Evolutionary conservation across 495 filamentous ascomycete species (phyloP).

Genomic region (Tuber borchii): DNA sequence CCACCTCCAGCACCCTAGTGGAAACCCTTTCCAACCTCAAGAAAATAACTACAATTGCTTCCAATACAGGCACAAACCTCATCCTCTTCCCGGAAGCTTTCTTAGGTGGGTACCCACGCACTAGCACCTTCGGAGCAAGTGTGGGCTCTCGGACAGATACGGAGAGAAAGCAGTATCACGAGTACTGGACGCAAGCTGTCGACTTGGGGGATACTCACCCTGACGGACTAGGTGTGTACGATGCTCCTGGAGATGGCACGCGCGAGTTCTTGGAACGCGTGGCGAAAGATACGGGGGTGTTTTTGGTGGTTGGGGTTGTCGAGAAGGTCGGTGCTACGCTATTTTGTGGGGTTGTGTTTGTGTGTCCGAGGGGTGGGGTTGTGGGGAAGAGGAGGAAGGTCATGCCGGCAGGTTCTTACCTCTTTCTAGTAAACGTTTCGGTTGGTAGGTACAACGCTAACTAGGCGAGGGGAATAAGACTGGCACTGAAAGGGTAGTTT

Average conservation of each 20-base stretch:
- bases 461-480: constrained; percentile 49
- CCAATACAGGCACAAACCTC: constrained; percentile 57
- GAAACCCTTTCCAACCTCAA: constrained; percentile 63
- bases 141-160: constrained; percentile 61
- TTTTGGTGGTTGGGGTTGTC: constrained; percentile 70
- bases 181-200: constrained; percentile 69
- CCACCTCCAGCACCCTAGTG: constrained; percentile 57
- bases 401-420: constrained; percentile 59
- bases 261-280: constrained; percentile 70
- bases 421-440: not conserved
- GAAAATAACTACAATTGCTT: constrained; percentile 50
- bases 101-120: constrained; percentile 85
- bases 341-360: constrained; percentile 78
- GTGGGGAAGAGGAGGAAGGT: constrained; percentile 90
- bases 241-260: constrained; percentile 66
- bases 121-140: constrained; percentile 66
- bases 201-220: constrained; percentile 73
- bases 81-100: constrained; percentile 91
- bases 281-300: constrained; percentile 67
- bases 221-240: constrained; percentile 40
- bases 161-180: constrained; percentile 76
- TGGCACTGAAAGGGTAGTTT: constrained; percentile 72
- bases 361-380: constrained; percentile 64
- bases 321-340: constrained; percentile 74
- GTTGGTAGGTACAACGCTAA: not conserved